Base-by-base conservation (phyloP, 2,329 filamentous ascomycete species). In the Ophiosphaerella herpotricha region DNA sequence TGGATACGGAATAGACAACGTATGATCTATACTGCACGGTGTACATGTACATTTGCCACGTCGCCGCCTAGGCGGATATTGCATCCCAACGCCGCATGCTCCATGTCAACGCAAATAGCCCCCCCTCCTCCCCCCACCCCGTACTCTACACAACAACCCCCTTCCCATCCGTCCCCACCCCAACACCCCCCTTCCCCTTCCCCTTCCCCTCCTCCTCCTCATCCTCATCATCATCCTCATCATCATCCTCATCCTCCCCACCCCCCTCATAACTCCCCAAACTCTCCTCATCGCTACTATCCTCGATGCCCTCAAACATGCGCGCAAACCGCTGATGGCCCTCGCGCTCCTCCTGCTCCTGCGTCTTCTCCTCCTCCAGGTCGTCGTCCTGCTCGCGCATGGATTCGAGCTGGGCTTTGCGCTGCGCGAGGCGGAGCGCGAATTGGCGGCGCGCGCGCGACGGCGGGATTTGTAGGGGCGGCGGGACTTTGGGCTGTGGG, bases 381-480 rank as follows among this genome's bases (percentile, higher is more conserved):
- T 61, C 63, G 3, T 63, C 61, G 26, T 60, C 60, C 18, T 46
- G 48, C 12, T 67, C 60, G 29, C 50, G 50, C 1, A 58, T 59
- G 2, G 59, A 59, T 51, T 71, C 66, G 11, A 71, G 57, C 18
- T 66, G 54, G 8, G 68, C 69, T 51, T 76, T 75, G 36, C 73
- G 90, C 84, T 65, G 72, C 2, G 77, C 78, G 12, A 97, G 81
- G 11, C 92, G 85, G 11, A 90, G 89, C n/a, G 91, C 92, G n/a
- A 97, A 83, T 72, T 96, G 91, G 47, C 91, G 82, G 43, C 93
- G 85, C 7, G 93, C 93, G 44, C 93, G 85, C 7, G 91, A 95
- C 2, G 93, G 92, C 1, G 89, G 87, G 32, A 93, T 86, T 70
- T 93, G 94, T 65, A 96, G 84, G 82, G 63, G 61, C 82, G 84